Evolutionary conservation across 164 flowering plant genomes (phyloP).

Genomic region (Tetracentron sinense): DNA sequence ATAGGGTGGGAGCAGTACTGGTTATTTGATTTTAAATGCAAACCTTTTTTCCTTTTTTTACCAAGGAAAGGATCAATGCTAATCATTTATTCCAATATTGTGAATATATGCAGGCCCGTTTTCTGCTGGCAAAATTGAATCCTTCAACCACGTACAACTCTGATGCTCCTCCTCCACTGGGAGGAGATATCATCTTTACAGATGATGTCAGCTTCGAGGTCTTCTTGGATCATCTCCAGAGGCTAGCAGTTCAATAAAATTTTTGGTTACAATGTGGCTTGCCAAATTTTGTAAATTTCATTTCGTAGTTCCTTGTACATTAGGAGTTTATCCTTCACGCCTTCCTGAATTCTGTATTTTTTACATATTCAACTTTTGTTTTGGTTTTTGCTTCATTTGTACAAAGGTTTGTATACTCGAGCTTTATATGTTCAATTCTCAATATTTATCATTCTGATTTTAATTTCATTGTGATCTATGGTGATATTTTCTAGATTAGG

Average conservation of each 20-base stretch:
- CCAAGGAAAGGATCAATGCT: background rate
- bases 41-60: background rate
- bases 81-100: background rate
- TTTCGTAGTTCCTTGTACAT: conserved; percentile 30
- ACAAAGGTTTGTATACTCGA: no score
- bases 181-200: conserved; percentile 81
- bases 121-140: conserved; percentile 86
- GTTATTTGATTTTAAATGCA: no score
- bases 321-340: conserved; percentile 8
- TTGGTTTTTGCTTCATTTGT: background rate
- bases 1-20: no score
- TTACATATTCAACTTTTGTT: background rate
- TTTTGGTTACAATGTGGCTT: conserved; percentile 1
- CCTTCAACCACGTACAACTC: conserved; percentile 93
- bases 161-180: conserved; percentile 44
- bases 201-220: conserved; percentile 94
- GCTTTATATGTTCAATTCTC: no score
- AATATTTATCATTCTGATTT: no score
- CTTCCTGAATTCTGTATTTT: background rate
- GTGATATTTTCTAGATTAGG: no score
- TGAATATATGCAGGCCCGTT: conserved; percentile 66
- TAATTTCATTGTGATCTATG: no score
- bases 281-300: conserved; percentile 34
- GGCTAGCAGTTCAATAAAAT: conserved; percentile 77
- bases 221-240: conserved; percentile 91